Conservation (phyloP, 768 basidiomycete species). For the Mycena kentingensis region DNA sequence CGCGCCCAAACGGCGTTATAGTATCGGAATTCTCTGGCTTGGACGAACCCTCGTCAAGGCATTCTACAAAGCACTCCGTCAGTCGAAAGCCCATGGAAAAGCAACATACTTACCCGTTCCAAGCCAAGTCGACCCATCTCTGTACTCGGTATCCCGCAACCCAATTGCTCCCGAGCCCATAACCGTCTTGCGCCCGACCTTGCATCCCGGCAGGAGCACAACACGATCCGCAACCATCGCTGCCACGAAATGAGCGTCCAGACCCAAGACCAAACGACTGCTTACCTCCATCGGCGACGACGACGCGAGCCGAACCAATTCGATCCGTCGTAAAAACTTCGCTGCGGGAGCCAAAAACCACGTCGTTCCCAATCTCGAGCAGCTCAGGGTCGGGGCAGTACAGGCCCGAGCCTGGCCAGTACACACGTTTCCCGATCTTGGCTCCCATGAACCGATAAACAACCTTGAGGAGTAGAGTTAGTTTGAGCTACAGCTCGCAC, state of each 20-base stretch:
- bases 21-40: constrained; percentile 32
- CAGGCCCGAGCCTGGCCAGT: constrained; percentile 51
- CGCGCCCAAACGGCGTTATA: constrained; percentile 44
- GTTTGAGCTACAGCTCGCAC: neutral
- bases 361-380: constrained; percentile 50
- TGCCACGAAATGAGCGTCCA: constrained; percentile 10
- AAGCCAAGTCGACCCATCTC: constrained; percentile 49
- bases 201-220: constrained; percentile 45
- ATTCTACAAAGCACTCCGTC: constrained; percentile 3
- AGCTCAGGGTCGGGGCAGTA: constrained; percentile 50
- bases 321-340: constrained; percentile 47
- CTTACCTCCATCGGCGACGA: constrained; percentile 43
- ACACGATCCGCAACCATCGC: constrained; percentile 56
- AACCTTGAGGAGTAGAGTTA: constrained; percentile 24
- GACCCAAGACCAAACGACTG: neutral
- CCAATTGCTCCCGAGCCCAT: constrained; percentile 52
- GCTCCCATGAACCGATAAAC: constrained; percentile 52
- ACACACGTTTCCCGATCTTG: constrained; percentile 48
- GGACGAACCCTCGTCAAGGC: constrained; percentile 17
- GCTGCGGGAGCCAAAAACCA: constrained; percentile 50
- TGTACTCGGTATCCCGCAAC: constrained; percentile 42
- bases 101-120: constrained; percentile 39
- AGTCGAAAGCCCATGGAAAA: neutral
- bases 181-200: constrained; percentile 41
- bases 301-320: constrained; percentile 41